A percentile compares a stretch with the other conserved stretches of the same genome.
Evolutionary conservation across 345 rosid genomes (phyloP).

Genomic region (Crucihimalaya himalaica): DNA sequence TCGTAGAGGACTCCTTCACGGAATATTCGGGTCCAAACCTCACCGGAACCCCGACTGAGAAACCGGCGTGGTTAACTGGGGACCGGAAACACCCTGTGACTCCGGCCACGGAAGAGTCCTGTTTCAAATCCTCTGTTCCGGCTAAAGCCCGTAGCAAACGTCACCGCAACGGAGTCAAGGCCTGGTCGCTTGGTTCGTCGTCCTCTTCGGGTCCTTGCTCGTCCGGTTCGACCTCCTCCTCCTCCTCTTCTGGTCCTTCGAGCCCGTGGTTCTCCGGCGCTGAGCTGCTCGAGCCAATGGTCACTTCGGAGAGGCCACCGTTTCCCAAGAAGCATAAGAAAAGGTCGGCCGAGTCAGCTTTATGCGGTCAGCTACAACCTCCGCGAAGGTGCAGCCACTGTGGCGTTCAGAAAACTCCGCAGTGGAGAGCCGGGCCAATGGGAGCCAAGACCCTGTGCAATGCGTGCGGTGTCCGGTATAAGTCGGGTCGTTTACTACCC

Average conservation of each 20-base stretch:
- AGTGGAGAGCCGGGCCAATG: constrained; percentile 50
- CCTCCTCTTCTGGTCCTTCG: constrained; percentile 34
- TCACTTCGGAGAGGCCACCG: constrained; percentile 35
- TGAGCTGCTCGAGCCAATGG: constrained; percentile 33
- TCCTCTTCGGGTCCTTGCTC: constrained; percentile 44
- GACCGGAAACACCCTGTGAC: constrained; percentile 40
- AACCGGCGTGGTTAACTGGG: constrained; percentile 33
- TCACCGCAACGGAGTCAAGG: constrained; percentile 51
- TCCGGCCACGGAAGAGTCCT: constrained; percentile 30
- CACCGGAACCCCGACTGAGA: constrained; percentile 39
- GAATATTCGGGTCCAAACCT: constrained; percentile 52
- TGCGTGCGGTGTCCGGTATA: constrained; percentile 51
- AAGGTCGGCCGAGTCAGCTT: constrained; percentile 26
- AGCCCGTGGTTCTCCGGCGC: constrained; percentile 36
- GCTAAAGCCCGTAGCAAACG: constrained; percentile 92
- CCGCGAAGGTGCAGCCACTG: constrained; percentile 49
- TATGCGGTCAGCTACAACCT: constrained; percentile 26
- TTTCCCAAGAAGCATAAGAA: constrained; percentile 55
- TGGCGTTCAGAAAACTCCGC: constrained; percentile 42
- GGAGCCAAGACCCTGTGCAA: constrained; percentile 55
- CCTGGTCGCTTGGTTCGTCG: constrained; percentile 67
- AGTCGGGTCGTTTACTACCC: constrained; percentile 50
- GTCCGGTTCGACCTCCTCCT: constrained; percentile 35
- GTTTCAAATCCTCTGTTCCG: constrained; percentile 52
- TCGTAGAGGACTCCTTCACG: constrained; percentile 88